These are phyloP conservation scores for Suillus subluteus DNA, from an alignment of 768 basidiomycete genomes.

Conservation along the genomic window DNA sequence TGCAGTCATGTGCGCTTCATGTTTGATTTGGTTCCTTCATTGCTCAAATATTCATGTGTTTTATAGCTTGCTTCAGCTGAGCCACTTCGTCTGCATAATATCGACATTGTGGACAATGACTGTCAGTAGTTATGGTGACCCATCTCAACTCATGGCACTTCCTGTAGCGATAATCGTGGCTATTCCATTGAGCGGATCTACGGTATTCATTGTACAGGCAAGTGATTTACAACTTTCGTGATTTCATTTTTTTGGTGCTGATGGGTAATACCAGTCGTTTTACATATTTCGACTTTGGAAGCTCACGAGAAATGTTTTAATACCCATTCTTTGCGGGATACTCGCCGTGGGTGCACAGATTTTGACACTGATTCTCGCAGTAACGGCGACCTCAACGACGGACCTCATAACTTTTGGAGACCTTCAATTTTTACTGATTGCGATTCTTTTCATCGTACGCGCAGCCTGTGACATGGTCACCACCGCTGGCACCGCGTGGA, in stretches of 20 bases:
- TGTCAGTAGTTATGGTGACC: background rate
- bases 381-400: background rate
- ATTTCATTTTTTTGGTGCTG: background rate
- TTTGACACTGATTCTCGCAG: background rate
- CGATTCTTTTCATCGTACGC: background rate
- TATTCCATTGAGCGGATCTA: constrained; percentile 2
- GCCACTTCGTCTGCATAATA: background rate
- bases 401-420: background rate
- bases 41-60: background rate
- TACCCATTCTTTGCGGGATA: constrained; percentile 5
- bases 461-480: constrained; percentile 11
- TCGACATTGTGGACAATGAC: constrained; percentile 9
- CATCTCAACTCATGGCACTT: background rate
- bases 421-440: background rate
- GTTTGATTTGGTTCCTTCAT: background rate
- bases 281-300: constrained; percentile 9
- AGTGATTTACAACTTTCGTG: background rate
- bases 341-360: background rate
- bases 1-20: background rate
- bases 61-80: background rate
- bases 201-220: constrained; percentile 4
- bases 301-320: background rate
- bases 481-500: background rate
- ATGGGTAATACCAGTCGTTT: constrained; percentile 3
- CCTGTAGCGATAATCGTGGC: constrained; percentile 2